Evolutionary conservation across 257 asterid genomes (phyloP).

Genomic region (Lavandula angustifolia): DNA sequence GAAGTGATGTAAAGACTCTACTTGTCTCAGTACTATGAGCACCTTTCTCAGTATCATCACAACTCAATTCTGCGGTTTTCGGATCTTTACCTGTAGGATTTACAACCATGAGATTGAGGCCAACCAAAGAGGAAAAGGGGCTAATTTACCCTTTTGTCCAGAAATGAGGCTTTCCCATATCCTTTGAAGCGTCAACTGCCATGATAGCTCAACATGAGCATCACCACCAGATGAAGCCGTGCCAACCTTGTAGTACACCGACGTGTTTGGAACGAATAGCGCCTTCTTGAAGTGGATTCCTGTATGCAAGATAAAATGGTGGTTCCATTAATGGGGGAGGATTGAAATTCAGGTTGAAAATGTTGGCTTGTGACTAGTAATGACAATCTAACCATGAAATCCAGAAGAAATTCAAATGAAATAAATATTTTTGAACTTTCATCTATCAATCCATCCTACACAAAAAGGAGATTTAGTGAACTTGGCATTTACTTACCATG

Average conservation of each 20-base stretch:
- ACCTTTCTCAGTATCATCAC: conserved; percentile 49
- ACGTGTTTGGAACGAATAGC: conserved; percentile 83
- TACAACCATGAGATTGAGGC: neutral
- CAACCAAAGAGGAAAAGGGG: no score
- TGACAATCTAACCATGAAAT: conserved; percentile 12
- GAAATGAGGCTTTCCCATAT: conserved; percentile 72
- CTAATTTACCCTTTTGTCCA: conserved; percentile 71
- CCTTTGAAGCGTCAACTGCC: conserved; percentile 89
- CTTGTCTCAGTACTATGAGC: conserved; percentile 54
- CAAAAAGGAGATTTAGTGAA: conserved; percentile 13
- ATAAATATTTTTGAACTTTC: conserved; percentile 1
- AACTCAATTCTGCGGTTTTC: conserved; percentile 46
- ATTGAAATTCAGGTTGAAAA: no score
- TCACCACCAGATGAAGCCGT: conserved; percentile 50
- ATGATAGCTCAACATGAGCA: conserved; percentile 77
- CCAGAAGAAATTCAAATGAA: conserved; percentile 22
- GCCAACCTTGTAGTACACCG: conserved; percentile 89
- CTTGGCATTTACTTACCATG: conserved; percentile 69
- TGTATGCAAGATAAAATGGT: conserved; percentile 39
- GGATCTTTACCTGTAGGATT: conserved; percentile 57
- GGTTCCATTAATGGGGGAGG: neutral
- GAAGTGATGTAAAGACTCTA: conserved; percentile 81
- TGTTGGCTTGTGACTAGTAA: conserved; percentile 12
- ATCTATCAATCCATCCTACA: conserved; percentile 20
- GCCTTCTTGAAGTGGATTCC: conserved; percentile 88